Conservation (phyloP, 768 basidiomycete species). For the Trametes cingulata region DNA sequence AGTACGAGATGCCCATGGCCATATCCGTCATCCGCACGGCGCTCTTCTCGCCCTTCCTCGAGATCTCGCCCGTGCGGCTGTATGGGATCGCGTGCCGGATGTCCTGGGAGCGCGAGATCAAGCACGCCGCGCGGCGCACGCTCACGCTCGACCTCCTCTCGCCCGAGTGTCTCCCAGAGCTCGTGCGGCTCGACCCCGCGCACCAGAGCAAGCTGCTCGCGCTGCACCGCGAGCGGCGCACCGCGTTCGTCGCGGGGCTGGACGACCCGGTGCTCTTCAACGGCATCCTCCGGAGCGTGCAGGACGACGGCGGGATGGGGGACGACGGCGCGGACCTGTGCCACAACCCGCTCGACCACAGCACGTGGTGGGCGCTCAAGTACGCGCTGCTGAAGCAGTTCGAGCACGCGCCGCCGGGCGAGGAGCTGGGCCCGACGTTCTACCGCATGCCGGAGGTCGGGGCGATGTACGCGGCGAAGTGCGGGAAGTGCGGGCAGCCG, state of each 20-base stretch:
- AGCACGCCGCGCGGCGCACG: conserved; percentile 44
- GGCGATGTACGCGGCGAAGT: conserved; percentile 15
- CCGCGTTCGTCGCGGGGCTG: conserved; percentile 38
- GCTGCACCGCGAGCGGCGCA: conserved; percentile 44
- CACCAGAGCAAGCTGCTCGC: conserved; percentile 39
- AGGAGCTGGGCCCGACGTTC: conserved; percentile 14
- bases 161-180: conserved; percentile 32
- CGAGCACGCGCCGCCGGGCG: conserved; percentile 17
- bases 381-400: conserved; percentile 21
- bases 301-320: neutral
- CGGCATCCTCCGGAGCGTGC: conserved; percentile 21
- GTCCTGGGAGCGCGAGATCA: conserved; percentile 48
- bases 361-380: conserved; percentile 23
- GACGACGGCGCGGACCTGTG: conserved; percentile 7
- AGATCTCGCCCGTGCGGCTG: conserved; percentile 47
- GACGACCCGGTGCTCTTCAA: conserved; percentile 41
- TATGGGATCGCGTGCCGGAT: conserved; percentile 47
- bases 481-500: conserved; percentile 19
- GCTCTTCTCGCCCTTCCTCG: conserved; percentile 43
- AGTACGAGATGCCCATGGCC: conserved; percentile 48
- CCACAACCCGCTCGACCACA: conserved; percentile 18
- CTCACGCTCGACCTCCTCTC: conserved; percentile 43
- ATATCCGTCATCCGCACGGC: conserved; percentile 44
- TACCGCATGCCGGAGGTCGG: conserved; percentile 13
- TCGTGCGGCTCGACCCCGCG: conserved; percentile 39